Percentiles rank a stretch among this genome's conserved stretches.
Conservation (phyloP, 2,329 filamentous ascomycete genomes). For the Colletotrichum spaethianum region DNA sequence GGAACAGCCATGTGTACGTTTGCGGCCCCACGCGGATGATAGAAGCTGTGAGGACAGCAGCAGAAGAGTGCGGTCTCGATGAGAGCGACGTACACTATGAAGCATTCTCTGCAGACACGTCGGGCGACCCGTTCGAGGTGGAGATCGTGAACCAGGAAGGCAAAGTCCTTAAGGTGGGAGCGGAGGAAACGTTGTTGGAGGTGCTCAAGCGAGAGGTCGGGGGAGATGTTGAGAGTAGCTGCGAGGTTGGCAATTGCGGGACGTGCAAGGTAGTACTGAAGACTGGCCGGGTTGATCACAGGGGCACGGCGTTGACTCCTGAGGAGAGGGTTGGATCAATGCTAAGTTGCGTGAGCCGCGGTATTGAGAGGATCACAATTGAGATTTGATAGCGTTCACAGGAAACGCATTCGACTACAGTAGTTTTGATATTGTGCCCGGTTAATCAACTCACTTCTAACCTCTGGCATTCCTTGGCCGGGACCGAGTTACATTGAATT, state of each 20-base stretch:
- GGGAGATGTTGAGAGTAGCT: constrained; percentile 62
- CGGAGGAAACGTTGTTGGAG: constrained; percentile 65
- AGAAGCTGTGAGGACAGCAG: constrained; percentile 61
- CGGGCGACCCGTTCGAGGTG: constrained; percentile 73
- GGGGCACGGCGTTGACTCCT: constrained; percentile 62
- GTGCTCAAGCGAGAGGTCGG: constrained; percentile 59
- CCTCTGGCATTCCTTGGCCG: not conserved
- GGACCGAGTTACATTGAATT: not conserved
- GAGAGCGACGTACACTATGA: constrained; percentile 72
- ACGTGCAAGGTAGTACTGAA: constrained; percentile 63
- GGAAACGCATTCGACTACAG: not conserved
- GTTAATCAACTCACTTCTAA: not conserved
- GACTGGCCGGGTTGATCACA: constrained; percentile 62
- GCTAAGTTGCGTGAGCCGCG: constrained; percentile 68
- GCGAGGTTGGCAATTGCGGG: constrained; percentile 69
- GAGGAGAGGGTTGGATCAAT: constrained; percentile 61
- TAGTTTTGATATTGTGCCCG: not conserved
- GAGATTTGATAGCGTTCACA: constrained; percentile 55
- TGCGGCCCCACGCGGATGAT: constrained; percentile 73
- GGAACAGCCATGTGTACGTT: constrained; percentile 72
- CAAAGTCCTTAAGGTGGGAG: constrained; percentile 60
- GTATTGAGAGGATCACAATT: constrained; percentile 63
- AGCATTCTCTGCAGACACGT: constrained; percentile 67
- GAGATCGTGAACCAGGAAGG: constrained; percentile 60
- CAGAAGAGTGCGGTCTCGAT: constrained; percentile 58